Base-by-base conservation (phyloP, 257 asterid genomes). In the Solanum microdontum region DNA sequence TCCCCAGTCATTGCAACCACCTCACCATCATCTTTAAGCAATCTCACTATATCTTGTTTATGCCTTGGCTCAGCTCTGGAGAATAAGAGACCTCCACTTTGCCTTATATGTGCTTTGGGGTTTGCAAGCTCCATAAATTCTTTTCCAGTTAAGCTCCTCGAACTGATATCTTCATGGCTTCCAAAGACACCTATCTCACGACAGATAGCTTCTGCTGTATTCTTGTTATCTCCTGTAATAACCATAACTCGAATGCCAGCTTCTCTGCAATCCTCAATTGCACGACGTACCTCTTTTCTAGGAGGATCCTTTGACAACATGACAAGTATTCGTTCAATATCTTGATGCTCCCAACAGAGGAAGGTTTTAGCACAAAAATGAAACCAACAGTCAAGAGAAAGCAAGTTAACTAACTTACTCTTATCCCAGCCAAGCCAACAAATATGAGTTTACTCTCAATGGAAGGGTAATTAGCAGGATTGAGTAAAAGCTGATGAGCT, bases 51-150 rank as follows among this genome's bases (percentile, higher is more conserved):
- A 82, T 97, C 99, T 91, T 95, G 99, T 87, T 97, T 97, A 90
- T 97, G 99, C 91, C 97, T 93, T 77, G 99, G 99, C 88, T 97
- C 99, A 89, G 99, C 99, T 93, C 99, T 94, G n/a, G 99, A 97
- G 92, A 97, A 95, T 73, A 97, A 94, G 91, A 97, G 97, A 85
- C 99, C 98, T 69, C 98, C 99, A 64, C 73, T 88, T 90, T 93
- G 98, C 87, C 92, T 93, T 87, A 97, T 88, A 91, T 93, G 95
- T 10, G 79, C 73, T 87, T 89, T 95, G 85, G 93, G 94, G 90
- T 92, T 94, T 45, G 64, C 90, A 84, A 92, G 94, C 91, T 91
- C 97, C 95, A 89, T 94, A 75, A 97, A 97, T n/a, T 95, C 97
- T 92, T 85, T 96, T 89, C 99, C 99, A 19, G 99, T 96, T 87